These are phyloP conservation scores for Mesostigma viride DNA, from an alignment of 139 green algal genomes.

Conservation along the genomic window DNA sequence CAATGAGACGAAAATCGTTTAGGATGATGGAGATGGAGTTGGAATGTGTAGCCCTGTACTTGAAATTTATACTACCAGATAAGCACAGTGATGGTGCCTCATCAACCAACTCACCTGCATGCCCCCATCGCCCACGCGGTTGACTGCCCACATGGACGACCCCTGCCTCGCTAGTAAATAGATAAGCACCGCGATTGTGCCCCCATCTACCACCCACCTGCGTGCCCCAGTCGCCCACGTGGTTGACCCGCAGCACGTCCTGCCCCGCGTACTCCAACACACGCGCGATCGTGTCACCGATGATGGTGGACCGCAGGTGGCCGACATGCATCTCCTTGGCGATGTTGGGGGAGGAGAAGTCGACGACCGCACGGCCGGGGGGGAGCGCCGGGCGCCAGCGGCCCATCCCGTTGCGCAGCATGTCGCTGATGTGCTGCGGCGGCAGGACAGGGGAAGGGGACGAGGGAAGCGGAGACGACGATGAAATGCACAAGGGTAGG, in stretches of 20 bases:
- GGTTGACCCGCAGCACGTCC: constrained; percentile 86
- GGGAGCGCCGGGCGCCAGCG: constrained; percentile 15
- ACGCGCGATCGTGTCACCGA: constrained; percentile 70
- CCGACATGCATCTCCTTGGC: constrained; percentile 97
- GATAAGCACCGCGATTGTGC: too few species aligned
- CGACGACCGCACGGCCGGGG: constrained; percentile 52
- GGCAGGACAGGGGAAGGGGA: not conserved
- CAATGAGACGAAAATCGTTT: too few species aligned
- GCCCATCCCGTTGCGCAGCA: constrained; percentile 13
- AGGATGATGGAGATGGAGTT: too few species aligned
- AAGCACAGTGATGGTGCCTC: too few species aligned
- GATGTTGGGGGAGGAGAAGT: constrained; percentile 96
- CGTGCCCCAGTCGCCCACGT: constrained; percentile 96
- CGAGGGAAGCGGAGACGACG: not conserved
- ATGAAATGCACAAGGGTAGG: not conserved
- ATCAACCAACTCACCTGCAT: too few species aligned
- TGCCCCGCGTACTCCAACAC: constrained; percentile 74
- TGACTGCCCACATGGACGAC: too few species aligned
- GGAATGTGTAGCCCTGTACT: too few species aligned
- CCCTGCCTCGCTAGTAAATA: too few species aligned
- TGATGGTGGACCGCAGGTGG: constrained; percentile 93
- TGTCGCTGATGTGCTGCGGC: constrained; percentile 1
- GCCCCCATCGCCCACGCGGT: too few species aligned
- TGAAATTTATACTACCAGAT: too few species aligned
- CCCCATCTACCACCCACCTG: constrained; percentile 28